Conservation (phyloP, 768 basidiomycete species). For the Coprinopsis marcescibilis region DNA sequence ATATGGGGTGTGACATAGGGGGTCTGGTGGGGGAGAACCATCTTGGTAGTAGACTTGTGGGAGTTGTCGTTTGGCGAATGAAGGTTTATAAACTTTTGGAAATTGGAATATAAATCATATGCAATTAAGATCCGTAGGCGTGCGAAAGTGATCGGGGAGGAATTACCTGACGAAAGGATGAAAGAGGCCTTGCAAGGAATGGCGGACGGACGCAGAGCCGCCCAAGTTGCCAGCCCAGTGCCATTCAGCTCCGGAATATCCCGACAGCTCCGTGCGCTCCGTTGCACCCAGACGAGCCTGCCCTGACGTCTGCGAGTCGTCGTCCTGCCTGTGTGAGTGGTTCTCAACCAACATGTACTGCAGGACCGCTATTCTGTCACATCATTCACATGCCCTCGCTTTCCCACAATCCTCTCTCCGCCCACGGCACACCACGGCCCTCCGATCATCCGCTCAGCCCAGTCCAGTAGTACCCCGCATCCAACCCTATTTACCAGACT, state of each 20-base stretch:
- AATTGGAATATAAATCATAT: conserved; percentile 18
- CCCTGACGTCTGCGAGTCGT: no score
- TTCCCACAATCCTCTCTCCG: conserved; percentile 1
- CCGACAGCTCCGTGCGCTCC: conserved; percentile 15
- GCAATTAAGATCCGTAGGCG: conserved; percentile 17
- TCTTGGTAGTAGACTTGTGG: conserved; percentile 27
- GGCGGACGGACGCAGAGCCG: neutral
- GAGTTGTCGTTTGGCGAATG: neutral
- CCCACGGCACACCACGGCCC: conserved; percentile 7
- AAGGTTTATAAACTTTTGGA: neutral
- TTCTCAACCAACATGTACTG: no score
- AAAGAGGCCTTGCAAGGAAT: conserved; percentile 2
- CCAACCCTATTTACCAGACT: neutral
- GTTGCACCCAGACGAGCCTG: conserved; percentile 2
- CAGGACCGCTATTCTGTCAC: neutral
- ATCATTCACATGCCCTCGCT: conserved; percentile 6
- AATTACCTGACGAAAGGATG: neutral
- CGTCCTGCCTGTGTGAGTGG: no score
- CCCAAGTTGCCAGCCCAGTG: conserved; percentile 1
- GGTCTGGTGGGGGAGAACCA: conserved; percentile 68
- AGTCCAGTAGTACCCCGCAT: neutral
- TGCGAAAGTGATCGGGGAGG: conserved; percentile 9
- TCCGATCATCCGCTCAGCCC: neutral
- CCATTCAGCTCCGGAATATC: conserved; percentile 7
- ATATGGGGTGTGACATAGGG: conserved; percentile 88